Percentiles rank a stretch among this genome's conserved stretches.
phyloP scores from a whole-genome alignment of 164 flowering plant species.

The Magnolia officinalis region DNA sequence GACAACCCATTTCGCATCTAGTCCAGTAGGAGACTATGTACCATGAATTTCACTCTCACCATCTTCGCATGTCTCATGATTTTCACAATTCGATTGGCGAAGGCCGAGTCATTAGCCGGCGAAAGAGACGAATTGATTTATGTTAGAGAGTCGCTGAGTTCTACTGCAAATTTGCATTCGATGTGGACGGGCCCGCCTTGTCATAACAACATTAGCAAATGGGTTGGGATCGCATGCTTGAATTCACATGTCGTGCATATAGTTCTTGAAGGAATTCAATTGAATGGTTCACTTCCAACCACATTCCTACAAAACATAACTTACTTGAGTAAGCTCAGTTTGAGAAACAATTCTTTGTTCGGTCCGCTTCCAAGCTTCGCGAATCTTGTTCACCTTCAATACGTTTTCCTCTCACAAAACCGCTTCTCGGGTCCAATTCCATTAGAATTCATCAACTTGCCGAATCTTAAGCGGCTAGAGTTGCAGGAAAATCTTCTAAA shows the following conservation, averaged over 20 bases:
- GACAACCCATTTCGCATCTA: not conserved
- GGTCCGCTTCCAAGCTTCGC: slow-evolving; percentile 15
- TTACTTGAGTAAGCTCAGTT: slow-evolving; percentile 9
- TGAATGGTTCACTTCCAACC: slow-evolving; percentile 15
- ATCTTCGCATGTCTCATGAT: not conserved
- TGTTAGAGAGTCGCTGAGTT: slow-evolving; percentile 11
- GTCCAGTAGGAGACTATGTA: not conserved
- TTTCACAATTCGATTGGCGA: not conserved
- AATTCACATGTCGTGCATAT: slow-evolving; percentile 12
- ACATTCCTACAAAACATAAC: slow-evolving; percentile 6
- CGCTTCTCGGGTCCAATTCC: slow-evolving; percentile 17
- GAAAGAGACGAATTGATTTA: slow-evolving; percentile 17
- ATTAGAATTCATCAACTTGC: not conserved
- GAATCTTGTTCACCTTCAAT: slow-evolving; percentile 2
- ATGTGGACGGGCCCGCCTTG: slow-evolving; percentile 21
- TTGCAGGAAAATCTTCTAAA: slow-evolving; percentile 11
- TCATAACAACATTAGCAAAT: slow-evolving; percentile 3
- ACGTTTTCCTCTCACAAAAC: slow-evolving; percentile 8
- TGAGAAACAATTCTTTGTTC: slow-evolving; percentile 13
- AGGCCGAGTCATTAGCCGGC: not conserved
- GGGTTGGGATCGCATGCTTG: slow-evolving; percentile 16
- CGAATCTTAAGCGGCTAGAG: slow-evolving; percentile 9
- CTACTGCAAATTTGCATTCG: slow-evolving; percentile 12
- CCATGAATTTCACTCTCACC: not conserved
- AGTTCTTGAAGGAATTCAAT: slow-evolving; percentile 17